phyloP scores from a whole-genome alignment of 371 early-diverging fungal genomes.

The Mucor piriformis region DNA sequence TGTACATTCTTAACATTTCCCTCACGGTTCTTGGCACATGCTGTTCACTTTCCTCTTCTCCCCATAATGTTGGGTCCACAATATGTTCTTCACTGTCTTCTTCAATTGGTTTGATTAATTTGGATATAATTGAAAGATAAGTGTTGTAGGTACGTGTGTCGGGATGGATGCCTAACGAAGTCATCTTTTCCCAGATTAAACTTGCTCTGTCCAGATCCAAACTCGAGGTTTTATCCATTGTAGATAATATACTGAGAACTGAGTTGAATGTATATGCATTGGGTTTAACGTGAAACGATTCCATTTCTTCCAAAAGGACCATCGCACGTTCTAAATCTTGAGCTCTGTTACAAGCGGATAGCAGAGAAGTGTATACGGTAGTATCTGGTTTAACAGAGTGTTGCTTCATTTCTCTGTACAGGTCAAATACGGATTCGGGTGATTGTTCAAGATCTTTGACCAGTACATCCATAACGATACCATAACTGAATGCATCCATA shows the following conservation, averaged over 20 bases:
- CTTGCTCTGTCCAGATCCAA: slow-evolving; percentile 18
- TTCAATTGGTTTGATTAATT: slow-evolving; percentile 6
- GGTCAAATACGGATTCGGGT: slow-evolving; percentile 28
- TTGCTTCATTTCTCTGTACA: slow-evolving; percentile 42
- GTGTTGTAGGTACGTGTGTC: slow-evolving; percentile 46
- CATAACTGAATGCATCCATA: slow-evolving; percentile 38
- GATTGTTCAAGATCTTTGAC: slow-evolving; percentile 33
- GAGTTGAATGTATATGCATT: slow-evolving; percentile 43
- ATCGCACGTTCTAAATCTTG: slow-evolving; percentile 31
- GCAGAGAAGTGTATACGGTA: slow-evolving; percentile 34
- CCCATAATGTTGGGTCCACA: background rate
- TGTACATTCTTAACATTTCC: slow-evolving; percentile 25
- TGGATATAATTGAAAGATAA: slow-evolving; percentile 29
- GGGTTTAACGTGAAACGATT: slow-evolving; percentile 24
- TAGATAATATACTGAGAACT: slow-evolving; percentile 29
- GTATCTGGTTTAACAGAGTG: slow-evolving; percentile 31
- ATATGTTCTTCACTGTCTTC: background rate
- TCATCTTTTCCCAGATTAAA: slow-evolving; percentile 35
- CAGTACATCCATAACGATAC: slow-evolving; percentile 42
- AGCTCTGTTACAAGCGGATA: slow-evolving; percentile 26
- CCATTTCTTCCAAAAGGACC: slow-evolving; percentile 39
- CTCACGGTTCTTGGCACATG: slow-evolving; percentile 11
- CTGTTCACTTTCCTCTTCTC: slow-evolving; percentile 3
- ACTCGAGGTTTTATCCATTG: background rate
- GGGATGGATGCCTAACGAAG: slow-evolving; percentile 21